phyloP scores from a whole-genome alignment of 257 asterid species.

The Prunella vulgaris region DNA sequence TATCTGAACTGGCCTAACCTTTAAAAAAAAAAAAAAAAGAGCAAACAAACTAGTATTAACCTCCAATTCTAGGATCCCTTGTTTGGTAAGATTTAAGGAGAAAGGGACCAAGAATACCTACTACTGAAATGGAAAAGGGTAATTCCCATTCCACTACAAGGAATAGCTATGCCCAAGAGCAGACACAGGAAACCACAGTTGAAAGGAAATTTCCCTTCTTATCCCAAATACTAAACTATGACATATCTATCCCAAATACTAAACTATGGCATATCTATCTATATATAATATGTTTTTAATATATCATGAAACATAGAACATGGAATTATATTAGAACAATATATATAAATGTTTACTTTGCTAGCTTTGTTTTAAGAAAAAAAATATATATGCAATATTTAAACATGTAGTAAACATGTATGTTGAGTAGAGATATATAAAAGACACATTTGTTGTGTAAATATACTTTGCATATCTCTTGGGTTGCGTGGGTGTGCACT shows the following conservation, averaged over 20 bases:
- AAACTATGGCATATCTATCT: neutral
- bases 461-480: neutral
- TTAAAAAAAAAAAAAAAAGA: too few relatives aligned
- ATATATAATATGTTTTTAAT: neutral
- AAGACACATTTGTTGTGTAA: too few relatives aligned
- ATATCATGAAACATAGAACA: neutral
- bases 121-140: too few relatives aligned
- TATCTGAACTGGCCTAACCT: too few relatives aligned
- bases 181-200: too few relatives aligned
- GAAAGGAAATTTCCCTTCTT: neutral
- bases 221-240: neutral
- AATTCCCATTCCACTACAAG: too few relatives aligned
- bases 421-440: neutral
- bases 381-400: neutral
- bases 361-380: neutral
- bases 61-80: too few relatives aligned
- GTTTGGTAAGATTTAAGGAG: too few relatives aligned
- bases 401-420: neutral
- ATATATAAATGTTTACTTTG: neutral
- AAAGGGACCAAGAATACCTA: too few relatives aligned
- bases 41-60: too few relatives aligned
- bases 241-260: neutral
- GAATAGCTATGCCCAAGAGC: too few relatives aligned
- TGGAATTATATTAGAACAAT: neutral
- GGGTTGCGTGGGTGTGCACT: neutral